Evolutionary conservation across 352 stramenopile species (phyloP), one percentile per base, ranked within the genome.

Genomic region (Pythium aphanidermatum): DNA sequence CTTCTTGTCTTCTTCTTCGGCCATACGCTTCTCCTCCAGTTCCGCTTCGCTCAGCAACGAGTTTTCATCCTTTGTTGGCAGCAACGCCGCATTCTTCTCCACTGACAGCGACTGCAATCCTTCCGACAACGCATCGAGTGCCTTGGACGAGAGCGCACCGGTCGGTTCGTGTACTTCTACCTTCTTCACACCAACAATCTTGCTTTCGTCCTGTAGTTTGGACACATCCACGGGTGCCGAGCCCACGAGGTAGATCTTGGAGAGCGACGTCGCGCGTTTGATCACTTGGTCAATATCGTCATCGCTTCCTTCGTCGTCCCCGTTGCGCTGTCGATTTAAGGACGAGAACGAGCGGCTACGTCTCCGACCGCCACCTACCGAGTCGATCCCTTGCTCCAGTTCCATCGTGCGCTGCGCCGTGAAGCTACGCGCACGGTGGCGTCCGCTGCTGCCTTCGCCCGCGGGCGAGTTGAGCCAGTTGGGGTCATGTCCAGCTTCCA

Each of bases 21-120:
- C 81, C 81, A 93, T 91, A 45, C 84, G 79, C 55, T 90, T 86
- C 59, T 93, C 81, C 50, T 90, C 81, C 20, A 91, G 44, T 40
- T 93, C 68, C 45, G 85, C 81, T 38, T 93, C 78, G 1, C 70
- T 89, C 11, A 86, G 51, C 30, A 86, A 50, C 28, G 82, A 65
- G 29, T 53, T 50, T 8, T 60, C 55, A 24, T 60, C 36, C 7
- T 60, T 54, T 5, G 47, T 5, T 36, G 23, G 31, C 44, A 51
- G 5, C 60, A 51, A 58, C 73, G 68, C 16, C 60, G 57, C 29
- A 50, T n/a, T 69, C 32, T 76, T 80, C 24, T 89, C 77, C n/a
- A 86, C 65, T 2, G 70, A 85, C 13, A 86, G 46, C 24, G 47
- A 63, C 49, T 91, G 78, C 23, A 93, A 47, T 0, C 81, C 81